Conservation (phyloP, 305 asterid species). For the Plantago coronopus region DNA sequence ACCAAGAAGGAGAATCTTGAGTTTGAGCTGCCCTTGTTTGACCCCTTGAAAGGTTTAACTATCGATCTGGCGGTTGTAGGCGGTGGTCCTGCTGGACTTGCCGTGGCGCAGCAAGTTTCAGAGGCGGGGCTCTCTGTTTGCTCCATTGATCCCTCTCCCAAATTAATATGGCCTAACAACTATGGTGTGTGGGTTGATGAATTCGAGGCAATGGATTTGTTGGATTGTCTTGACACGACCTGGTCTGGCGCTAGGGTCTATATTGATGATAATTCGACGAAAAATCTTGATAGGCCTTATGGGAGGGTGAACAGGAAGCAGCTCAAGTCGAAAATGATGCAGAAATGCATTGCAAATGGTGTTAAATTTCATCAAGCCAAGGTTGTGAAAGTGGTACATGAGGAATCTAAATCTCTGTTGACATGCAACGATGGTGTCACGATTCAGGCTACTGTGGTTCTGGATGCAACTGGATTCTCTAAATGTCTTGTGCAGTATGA, state of each 20-base stretch:
- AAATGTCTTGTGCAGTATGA: conserved; percentile 81
- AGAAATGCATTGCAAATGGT: conserved; percentile 81
- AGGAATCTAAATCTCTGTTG: conserved; percentile 71
- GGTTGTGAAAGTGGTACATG: conserved; percentile 82
- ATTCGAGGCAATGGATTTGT: conserved; percentile 93
- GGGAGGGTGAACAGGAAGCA: conserved; percentile 88
- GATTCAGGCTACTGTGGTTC: conserved; percentile 85
- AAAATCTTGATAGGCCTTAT: conserved; percentile 79
- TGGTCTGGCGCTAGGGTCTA: conserved; percentile 88
- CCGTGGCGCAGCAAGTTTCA: conserved; percentile 95
- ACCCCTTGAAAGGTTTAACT: conserved; percentile 56
- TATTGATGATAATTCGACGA: conserved; percentile 52
- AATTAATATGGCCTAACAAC: conserved; percentile 89
- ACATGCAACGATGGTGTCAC: conserved; percentile 88
- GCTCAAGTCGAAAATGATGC: conserved; percentile 92
- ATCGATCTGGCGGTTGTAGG: conserved; percentile 95
- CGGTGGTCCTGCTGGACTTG: conserved; percentile 97
- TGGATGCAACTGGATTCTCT: conserved; percentile 94
- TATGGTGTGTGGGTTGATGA: conserved; percentile 99
- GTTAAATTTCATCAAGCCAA: conserved; percentile 93
- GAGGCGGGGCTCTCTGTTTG: conserved; percentile 93
- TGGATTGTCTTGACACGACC: conserved; percentile 88
- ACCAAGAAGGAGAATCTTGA: conserved; percentile 88
- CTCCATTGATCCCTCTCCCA: conserved; percentile 88
- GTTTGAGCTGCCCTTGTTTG: conserved; percentile 84